Base-by-base conservation (phyloP, 768 basidiomycete genomes). In the Trichaptum fuscoviolaceum region DNA sequence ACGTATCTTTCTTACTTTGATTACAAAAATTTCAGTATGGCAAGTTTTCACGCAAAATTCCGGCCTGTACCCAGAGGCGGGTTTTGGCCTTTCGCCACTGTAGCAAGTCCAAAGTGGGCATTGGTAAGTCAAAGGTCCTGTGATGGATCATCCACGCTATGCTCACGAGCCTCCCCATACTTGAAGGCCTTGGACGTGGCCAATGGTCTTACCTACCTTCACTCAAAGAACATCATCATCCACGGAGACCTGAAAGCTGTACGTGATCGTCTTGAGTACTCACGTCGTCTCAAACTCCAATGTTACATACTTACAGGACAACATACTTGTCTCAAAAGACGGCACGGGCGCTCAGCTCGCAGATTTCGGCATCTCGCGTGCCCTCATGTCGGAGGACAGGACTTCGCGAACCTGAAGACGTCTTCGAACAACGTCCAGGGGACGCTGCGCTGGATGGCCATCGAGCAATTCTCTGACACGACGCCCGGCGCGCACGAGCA, bases 371-470 rank as follows among this genome's bases (percentile, higher is more conserved):
- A 25, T 61, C 25, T 61, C 59, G 3, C 24, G 59, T 12, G 42
- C 15, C 20, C 42, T 52, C 3, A 52, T 52, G 42, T 52, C 42
- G 15, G 25, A 34, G 12, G 30, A 25, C 59, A 34, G 12, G 30
- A 25, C 59, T 61, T 61, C 30, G 59, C 25, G 9, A 34, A 24
- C 23, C 12, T 61, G 25, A 61, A 61, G 24, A 34, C 30, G 9
- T 25, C 59, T 25, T 61, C 59, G 2, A 34, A 61, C 23, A 61
- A 61, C 30, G 59, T 61, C 25, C 17, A 12, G 12, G 59, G 59
- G 15, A 61, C 59, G 23, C 23, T 61, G 15, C 59, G 59, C 15
- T 61, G 59, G 59, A 61, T 61, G 59, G 59, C 59, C 6, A 34
- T 61, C 25, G 59, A 61, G 23, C 30, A 61, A 25, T 24, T 61